Base-by-base conservation (phyloP, 306 rosid genomes). In the Begonia peltatifolia region DNA sequence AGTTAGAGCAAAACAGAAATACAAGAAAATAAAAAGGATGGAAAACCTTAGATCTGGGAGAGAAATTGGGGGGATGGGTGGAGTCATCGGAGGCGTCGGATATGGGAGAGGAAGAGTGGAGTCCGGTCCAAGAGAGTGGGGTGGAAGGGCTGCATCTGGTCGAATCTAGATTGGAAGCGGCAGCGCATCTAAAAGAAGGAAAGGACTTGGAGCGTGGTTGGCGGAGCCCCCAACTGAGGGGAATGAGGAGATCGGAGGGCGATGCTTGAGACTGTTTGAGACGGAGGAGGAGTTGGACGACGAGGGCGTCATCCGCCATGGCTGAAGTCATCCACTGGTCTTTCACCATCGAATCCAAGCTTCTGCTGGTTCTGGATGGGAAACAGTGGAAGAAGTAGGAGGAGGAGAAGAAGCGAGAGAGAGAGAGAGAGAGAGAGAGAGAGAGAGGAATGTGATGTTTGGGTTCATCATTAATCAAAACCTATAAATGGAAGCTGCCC, bases 91-190 rank as follows among this genome's bases (percentile, higher is more conserved):
- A 82, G 56, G 79, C 84, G 36, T 83, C 94, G 57, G 78, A 78
- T 55, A 93, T 84, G 57, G 70, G 69, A 20, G 95, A 80, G 0
- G 84, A 90, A 0, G 95, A 83, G n/a, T 76, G 74, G 22, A 73
- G 89, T 7, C 84, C 86, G 49, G 95, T 90, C 99, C 99, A 86
- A 0, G 99, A 83, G 44, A 92, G 96, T 1, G 99, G 99, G 1
- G 99, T 86, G 22, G 94, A 80, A 0, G 99, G 99, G 53, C 95
- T 86, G 56, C 84, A 81, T 79, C 99, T 79, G 61, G 92, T 72
- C 2, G 86, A 78, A 52, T 79, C 85, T 46, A 64, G 59, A 14
- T 68, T 71, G 25, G 56, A 72, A 35, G 58, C 72, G 57, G 12
- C 72, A 71, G 77, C 87, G 60, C 80, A 75, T 51, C 83, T 75